Base-by-base conservation (phyloP, 2,329 filamentous ascomycete species). In the Microdochium bolleyi region DNA sequence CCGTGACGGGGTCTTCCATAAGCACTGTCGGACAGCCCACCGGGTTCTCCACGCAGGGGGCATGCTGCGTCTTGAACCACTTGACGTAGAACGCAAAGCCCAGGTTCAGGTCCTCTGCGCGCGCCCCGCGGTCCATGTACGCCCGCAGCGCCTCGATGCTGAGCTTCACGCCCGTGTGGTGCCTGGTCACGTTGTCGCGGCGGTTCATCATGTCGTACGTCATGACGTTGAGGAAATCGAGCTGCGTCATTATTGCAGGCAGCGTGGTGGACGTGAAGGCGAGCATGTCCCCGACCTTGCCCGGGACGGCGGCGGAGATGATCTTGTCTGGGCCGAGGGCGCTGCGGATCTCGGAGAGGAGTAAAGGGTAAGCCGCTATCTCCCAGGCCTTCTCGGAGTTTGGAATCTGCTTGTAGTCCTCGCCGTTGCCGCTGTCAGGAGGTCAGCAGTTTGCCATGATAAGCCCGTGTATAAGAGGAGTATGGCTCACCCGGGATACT, bases 151-250 rank as follows among this genome's bases (percentile, higher is more conserved):
- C 70, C 3, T 76, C 70, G 1, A 79, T 62, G 9, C 83, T 82
- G 13, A 72, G 74, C 50, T 71, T 60, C 24, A 87, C 69, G 5
- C 82, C 81, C 10, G 77, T 79, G 60, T 88, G 84, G 62, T 89
- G 86, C 25, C 73, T 76, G 2, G 85, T 89, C 21, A 74, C 65
- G 50, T 71, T 79, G 64, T 88, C 82, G n/a, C 87, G 79, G 11
- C 86, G 82, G 68, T 88, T 88, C 78, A 87, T 85, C 49, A 89
- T 64, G 62, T 89, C 86, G 64, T 89, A 89, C 9, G 79, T 76
- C 85, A 88, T 88, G 57, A 89, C 49, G 61, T 88, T 88, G 61
- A 88, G 73, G 61, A 83, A 85, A 62, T 89, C 83, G 19, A 88
- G 76, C 1, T 74, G 72, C 13, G 70, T 63, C 70, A 78, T 80